Base-by-base conservation (phyloP, 495 filamentous ascomycete species). In the Daldinia childiae region DNA sequence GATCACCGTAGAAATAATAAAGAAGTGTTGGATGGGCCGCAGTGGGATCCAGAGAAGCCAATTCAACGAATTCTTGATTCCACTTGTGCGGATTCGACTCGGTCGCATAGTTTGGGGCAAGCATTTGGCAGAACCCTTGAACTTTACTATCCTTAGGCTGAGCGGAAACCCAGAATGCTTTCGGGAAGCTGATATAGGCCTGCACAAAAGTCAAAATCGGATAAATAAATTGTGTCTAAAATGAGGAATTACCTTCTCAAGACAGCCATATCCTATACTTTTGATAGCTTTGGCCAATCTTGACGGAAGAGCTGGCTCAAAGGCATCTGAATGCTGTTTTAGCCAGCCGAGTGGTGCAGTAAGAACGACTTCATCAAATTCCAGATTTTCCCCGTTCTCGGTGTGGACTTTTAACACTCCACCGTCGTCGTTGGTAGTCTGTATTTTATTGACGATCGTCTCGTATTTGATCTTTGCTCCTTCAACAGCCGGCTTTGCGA, bases 321-420 rank as follows among this genome's bases (percentile, higher is more conserved):
- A 98, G 21, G 87, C 87, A 5, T 84, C 73, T 12, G 87, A 81
- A 73, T 97, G 92, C 52, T 83, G 84, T 76, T 98, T 95, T 4
- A 99, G 83, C 90, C 93, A 98, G 61, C 95, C 95, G 0, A 99
- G 84, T 0, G 95, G 95, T 14, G 87, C 83, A 12, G 95, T 97
- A 39, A 96, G 81, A 7, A 99, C 90, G 2, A 97, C 85, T 72
- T 97, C 91, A 77, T 98, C 94, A 75, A 95, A 97, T 21, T 81
- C 77, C 21, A 88, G 66, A 9, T 41, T 72, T 32, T 87, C 81
- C 9, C 85, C 88, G 50, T 83, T 78, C 19, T 82, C 77, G 0
- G 88, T 90, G 15, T 82, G 81, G 27, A 95, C 79, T 34, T 77
- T 83, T 50, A 91, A 81, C 15, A 71, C 73, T 39, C 78, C 78